Base-by-base conservation (phyloP, 2,329 filamentous ascomycete species). In the Microcera coccophila region DNA sequence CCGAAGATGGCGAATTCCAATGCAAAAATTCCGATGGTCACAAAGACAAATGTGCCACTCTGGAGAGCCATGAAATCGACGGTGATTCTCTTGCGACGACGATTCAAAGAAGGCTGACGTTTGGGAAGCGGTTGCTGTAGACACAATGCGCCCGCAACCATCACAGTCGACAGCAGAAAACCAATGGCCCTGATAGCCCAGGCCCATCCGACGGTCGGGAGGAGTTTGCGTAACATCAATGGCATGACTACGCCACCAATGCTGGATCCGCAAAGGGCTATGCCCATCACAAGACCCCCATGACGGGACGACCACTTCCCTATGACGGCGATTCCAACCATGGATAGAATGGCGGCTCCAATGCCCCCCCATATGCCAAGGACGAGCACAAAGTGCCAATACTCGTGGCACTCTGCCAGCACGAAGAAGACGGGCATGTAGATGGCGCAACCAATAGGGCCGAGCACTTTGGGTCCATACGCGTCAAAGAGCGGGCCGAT, bases 161-260 rank as follows among this genome's bases (percentile, higher is more conserved):
- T 48, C 4, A 60, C 34, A 7, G 50, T 60, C 2, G 57, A 42
- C 44, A 75, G 70, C 40, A 76, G 54, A 42, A 81, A 79, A 2
- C 68, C 78, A 12, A 76, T 62, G 29, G 76, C 63, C 3, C 77
- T 65, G 0, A 79, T 67, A 0, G 73, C 64, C 77, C 78, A 81
- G 69, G 38, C 69, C 72, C 34, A 74, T 11, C 0, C 61, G 58
- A 11, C 74, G 67, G 0, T 77, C 76, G 60, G 54, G 1, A 65
- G 53, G 1, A 59, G 49, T 2, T 51, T 52, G 0, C 61, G 58
- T 16, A 68, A 50, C 41, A 68, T 59, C 9, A 68, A 44, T 0
- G 65, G 64, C 32, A 66, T 55, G 29, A 78, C 72, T 18, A 80
- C 60, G 26, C 81, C 62, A 7, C 74, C 77, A 3, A 76, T 77